These are phyloP conservation scores for Agaricus sinodeliciosus DNA, from an alignment of 768 basidiomycete species.

Conservation along the genomic window DNA sequence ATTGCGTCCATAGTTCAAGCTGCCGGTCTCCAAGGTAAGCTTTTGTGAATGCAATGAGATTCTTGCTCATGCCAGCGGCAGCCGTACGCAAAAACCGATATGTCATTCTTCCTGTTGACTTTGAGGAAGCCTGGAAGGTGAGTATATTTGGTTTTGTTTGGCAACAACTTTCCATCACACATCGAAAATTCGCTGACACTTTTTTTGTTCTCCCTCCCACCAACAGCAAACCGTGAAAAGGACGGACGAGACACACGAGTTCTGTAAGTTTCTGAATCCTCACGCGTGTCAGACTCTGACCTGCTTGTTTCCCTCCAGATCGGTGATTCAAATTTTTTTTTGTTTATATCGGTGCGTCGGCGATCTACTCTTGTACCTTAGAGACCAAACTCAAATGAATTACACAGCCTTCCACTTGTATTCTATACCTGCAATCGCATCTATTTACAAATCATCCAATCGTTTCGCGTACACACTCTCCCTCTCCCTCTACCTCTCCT, in stretches of 20 bases:
- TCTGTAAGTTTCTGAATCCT: conserved; percentile 54
- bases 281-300: conserved; percentile 11
- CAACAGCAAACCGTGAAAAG: conserved; percentile 91
- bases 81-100: conserved; percentile 98
- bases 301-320: conserved; percentile 22
- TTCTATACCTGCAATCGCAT: conserved; percentile 15
- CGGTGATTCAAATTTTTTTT: conserved; percentile 20
- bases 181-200: conserved; percentile 20
- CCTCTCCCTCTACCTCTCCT: background rate
- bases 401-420: conserved; percentile 13
- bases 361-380: background rate
- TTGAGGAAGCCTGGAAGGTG: conserved; percentile 99
- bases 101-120: conserved; percentile 93
- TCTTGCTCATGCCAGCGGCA: conserved; percentile 20
- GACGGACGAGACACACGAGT: conserved; percentile 93
- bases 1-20: conserved; percentile 95
- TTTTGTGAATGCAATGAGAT: background rate
- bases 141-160: conserved; percentile 53
- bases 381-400: background rate
- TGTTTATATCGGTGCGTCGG: conserved; percentile 20
- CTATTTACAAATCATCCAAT: background rate
- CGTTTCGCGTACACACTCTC: conserved; percentile 10
- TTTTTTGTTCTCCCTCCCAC: conserved; percentile 25
- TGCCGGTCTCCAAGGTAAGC: conserved; percentile 90
- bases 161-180: conserved; percentile 15